Base-by-base conservation (phyloP, 441 rosid species). In the Syzygium syzygioides region DNA sequence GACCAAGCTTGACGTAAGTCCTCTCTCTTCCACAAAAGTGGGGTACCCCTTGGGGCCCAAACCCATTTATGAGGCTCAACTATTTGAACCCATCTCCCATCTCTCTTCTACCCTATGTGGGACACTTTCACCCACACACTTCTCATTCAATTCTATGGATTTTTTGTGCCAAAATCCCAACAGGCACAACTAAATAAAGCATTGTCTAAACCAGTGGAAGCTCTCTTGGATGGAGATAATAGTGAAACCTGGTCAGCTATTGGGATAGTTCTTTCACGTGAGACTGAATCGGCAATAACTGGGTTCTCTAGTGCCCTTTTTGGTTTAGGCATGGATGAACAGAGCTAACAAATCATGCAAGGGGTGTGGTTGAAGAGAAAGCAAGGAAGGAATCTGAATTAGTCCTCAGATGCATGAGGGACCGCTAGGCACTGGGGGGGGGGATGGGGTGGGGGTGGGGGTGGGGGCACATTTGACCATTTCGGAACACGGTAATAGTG, bases 321-420 rank as follows among this genome's bases (percentile, higher is more conserved):
- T 89, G 98, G 95, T 87, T 97, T 97, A 83, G 98, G 97, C 87
- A 90, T 96, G 93, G 99, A 96, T 71, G 94, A 94, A 88, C 90
- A 92, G 89, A 88, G 94, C 19, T 98, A 64, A 89, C 94, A 89
- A 92, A 93, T 89, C 93, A 94, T 91, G 99, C 98, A 83, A 95
- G 89, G 86, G 94, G 96, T 90, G 91, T 96, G 64, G 98, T 97
- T 91, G 98, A 97, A 93, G 91, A 94, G 68, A 98, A 96, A 94
- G 94, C 98, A 25, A 96, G 91, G 93, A 98, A 96, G 93, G 99
- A 97, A 92, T 96, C 99, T 90, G 96, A 95, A 91, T 94, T 94
- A 93, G 98, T 94, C 66, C 86, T 97, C 91, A 94, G 92, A 89
- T 94, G 95, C 86, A 98, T 97, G 99, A 97, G 95, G 92, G 99